phyloP scores from a whole-genome alignment of 768 basidiomycete species.

The Lentinula lateritia region DNA sequence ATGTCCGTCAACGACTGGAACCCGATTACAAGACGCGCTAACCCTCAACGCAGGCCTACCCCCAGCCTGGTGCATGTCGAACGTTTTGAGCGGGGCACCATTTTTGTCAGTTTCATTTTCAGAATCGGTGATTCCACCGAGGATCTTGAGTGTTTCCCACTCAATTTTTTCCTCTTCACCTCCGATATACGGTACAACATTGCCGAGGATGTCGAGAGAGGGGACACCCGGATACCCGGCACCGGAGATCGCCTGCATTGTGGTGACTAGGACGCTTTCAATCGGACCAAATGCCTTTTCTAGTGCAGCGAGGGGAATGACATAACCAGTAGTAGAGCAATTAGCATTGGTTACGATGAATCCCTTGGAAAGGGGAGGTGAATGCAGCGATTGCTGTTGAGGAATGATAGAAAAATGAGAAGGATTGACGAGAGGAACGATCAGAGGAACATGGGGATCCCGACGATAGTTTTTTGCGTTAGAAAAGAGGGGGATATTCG shows the following conservation, averaged over 20 bases:
- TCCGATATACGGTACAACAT: conserved; percentile 89
- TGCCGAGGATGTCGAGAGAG: conserved; percentile 88
- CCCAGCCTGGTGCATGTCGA: conserved; percentile 67
- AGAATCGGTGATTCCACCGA: conserved; percentile 68
- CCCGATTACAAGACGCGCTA: conserved; percentile 91
- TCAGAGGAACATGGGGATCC: conserved; percentile 88
- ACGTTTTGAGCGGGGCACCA: conserved; percentile 39
- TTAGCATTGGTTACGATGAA: conserved; percentile 99
- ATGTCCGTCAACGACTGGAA: conserved; percentile 94
- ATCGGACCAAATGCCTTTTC: conserved; percentile 93
- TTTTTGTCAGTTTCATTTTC: conserved; percentile 27
- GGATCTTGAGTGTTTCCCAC: conserved; percentile 97
- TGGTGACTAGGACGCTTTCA: conserved; percentile 86
- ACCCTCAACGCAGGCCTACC: conserved; percentile 74
- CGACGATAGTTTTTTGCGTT: conserved; percentile 96
- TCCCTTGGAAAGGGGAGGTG: conserved; percentile 68
- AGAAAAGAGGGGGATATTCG: conserved; percentile 90
- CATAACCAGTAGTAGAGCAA: conserved; percentile 92
- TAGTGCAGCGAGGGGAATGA: conserved; percentile 86
- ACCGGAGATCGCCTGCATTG: conserved; percentile 96
- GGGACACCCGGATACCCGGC: conserved; percentile 96
- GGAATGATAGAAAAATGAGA: conserved; percentile 78
- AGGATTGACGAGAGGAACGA: conserved; percentile 95
- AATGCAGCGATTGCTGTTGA: conserved; percentile 70
- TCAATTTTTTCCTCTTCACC: conserved; percentile 98